Evolutionary conservation across 768 basidiomycete species (phyloP), one percentile per base, ranked within the genome.

Genomic region (Lyophyllum atratum): DNA sequence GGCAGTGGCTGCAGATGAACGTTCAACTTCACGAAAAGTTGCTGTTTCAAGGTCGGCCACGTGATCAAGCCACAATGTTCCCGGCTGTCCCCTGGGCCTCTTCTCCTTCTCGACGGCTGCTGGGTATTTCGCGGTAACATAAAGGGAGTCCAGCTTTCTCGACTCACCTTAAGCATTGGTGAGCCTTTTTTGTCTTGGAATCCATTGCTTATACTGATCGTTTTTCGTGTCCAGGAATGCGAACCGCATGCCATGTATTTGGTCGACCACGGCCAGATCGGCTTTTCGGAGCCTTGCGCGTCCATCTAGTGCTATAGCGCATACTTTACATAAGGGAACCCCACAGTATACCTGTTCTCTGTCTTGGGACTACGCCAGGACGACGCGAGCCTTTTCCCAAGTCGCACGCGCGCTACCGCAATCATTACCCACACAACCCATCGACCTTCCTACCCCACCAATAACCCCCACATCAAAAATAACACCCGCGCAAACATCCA

Each of bases 241-340:
- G 67, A 81, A 67, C 71, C 81, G 77, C 82, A 89, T 90, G 88
- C 85, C 77, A 88, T 87, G 86, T 80, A 80, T 74, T 72, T 81
- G 78, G 81, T 78, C 76, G 61, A 76, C 72, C 65, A 70, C 78
- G 68, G 78, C 83, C 78, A 83, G 75, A 69, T 71, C 74, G 68
- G 61, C 74, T 45, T 52, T 72, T 49, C 65, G 64, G 33, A 60
- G 54, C 21, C 37, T 52, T 40, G 37, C 28, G n/a, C 54, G 26
- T n/a, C 55, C 57, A 39, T 22, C 34, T 33, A 47, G 44, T 53
- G 33, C 39, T 28, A 33, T 45, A 42, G 15, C 15, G 17, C 17
- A 19, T 19, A n/a, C 4, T 29, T 1, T 47, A n/a, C n/a, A 15
- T 17, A 14, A 28, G 9, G 26, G 26, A 47, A 17, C 34, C 10